phyloP scores from a whole-genome alignment of 2,329 filamentous ascomycete species.

The Fusarium robinianum region DNA sequence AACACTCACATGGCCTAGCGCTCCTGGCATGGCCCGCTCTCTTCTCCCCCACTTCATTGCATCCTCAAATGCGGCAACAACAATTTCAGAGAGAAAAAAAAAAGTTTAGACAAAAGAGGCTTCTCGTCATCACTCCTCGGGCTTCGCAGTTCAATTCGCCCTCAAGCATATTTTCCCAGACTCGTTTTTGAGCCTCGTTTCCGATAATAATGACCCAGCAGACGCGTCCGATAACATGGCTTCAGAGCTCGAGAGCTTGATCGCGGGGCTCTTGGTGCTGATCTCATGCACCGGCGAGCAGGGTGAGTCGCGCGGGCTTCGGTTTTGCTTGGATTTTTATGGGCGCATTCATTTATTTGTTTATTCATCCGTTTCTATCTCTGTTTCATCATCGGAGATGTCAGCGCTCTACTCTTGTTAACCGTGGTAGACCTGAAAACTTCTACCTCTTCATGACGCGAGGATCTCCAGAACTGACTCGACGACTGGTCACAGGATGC shows the following conservation, averaged over 20 bases:
- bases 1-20: not conserved
- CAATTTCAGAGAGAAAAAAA: constrained; percentile 13
- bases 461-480: constrained; percentile 12
- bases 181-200: constrained; percentile 27
- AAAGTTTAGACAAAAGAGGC: constrained; percentile 18
- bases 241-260: constrained; percentile 46
- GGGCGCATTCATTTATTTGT: no score
- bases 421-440: no score
- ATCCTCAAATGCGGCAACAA: constrained; percentile 27
- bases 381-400: no score
- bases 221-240: constrained; percentile 37
- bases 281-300: constrained; percentile 46
- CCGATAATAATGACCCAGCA: constrained; percentile 36
- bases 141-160: constrained; percentile 39
- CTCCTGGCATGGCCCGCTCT: constrained; percentile 2
- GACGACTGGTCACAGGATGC: constrained; percentile 34
- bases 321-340: constrained; percentile 1
- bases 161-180: constrained; percentile 25
- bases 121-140: constrained; percentile 18
- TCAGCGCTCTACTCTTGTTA: no score
- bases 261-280: constrained; percentile 43
- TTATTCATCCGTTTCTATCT: no score
- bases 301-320: constrained; percentile 36
- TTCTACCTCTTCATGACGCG: not conserved
- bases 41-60: constrained; percentile 25